Evolutionary conservation across 352 stramenopile species (phyloP).

Genomic region (Globisporangium viniferum): DNA sequence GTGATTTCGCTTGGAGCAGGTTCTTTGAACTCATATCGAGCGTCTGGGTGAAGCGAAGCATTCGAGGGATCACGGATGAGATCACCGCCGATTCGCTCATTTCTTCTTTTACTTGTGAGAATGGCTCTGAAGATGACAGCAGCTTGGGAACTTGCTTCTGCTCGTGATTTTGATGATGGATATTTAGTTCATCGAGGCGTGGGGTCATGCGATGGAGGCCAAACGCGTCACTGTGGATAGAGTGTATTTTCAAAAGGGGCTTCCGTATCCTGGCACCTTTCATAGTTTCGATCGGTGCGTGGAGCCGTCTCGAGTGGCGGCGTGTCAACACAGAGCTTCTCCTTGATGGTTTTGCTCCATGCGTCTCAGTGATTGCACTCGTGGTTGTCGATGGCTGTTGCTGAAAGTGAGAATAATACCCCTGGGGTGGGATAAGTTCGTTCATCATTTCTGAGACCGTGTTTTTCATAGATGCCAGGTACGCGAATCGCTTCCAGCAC

Average conservation of each 20-base stretch:
- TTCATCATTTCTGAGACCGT: conserved; percentile 32
- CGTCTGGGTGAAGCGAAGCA: conserved; percentile 3
- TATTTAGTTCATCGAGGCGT: conserved; percentile 2
- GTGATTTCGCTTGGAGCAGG: not conserved
- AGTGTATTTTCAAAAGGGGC: conserved; percentile 12
- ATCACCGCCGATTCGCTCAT: not conserved
- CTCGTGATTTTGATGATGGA: not conserved
- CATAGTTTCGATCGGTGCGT: conserved; percentile 14
- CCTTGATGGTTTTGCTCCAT: not conserved
- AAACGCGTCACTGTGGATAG: conserved; percentile 9
- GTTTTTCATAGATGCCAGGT: conserved; percentile 33
- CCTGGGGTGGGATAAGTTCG: conserved; percentile 21
- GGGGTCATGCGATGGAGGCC: not conserved
- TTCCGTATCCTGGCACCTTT: not conserved
- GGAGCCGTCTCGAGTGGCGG: conserved; percentile 11
- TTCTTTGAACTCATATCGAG: not conserved
- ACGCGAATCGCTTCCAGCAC: conserved; percentile 49
- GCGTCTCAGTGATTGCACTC: not conserved
- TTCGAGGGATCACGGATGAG: not conserved
- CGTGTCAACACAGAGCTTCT: conserved; percentile 15
- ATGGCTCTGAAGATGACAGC: not conserved
- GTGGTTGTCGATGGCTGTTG: not conserved
- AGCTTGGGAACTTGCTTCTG: conserved; percentile 4
- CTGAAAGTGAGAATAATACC: not conserved
- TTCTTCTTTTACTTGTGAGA: not conserved